Conservation (phyloP, 1,284 basidiomycete species). For the Moesziomyces aphidis region DNA sequence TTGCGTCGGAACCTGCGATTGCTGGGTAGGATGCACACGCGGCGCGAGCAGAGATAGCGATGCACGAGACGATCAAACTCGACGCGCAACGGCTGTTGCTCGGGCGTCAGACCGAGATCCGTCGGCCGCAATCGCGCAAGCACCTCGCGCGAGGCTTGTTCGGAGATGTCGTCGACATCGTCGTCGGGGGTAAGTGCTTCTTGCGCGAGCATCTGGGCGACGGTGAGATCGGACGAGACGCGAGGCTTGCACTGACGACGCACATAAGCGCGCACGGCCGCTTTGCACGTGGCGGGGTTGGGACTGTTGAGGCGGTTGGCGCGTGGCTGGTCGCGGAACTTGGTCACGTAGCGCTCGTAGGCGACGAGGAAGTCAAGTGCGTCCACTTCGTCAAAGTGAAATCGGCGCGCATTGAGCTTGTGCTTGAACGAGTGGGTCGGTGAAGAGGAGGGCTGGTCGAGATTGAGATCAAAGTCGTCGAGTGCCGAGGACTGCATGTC, state of each 20-base stretch:
- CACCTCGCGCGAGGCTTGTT: constrained; percentile 18
- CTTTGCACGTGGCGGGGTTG: constrained; percentile 38
- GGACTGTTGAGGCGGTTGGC: constrained; percentile 35
- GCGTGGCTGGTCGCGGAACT: constrained; percentile 38
- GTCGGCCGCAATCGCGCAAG: constrained; percentile 22
- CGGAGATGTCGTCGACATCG: constrained; percentile 7
- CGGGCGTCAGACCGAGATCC: constrained; percentile 37
- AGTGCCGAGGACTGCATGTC: constrained; percentile 32
- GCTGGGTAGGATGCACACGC: constrained; percentile 25
- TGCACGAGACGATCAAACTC: constrained; percentile 44
- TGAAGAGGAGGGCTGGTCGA: constrained; percentile 15
- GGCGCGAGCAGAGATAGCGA: constrained; percentile 39
- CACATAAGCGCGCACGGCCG: constrained; percentile 33
- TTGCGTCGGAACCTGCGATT: constrained; percentile 14
- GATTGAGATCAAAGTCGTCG: constrained; percentile 29
- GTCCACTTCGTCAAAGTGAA: constrained; percentile 49
- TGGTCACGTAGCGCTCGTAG: constrained; percentile 48
- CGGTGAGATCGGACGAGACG: constrained; percentile 28
- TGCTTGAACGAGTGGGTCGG: constrained; percentile 9
- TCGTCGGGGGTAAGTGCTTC: constrained; percentile 3
- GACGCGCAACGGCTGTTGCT: constrained; percentile 35
- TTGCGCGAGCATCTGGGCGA: constrained; percentile 17
- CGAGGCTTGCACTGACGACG: constrained; percentile 31
- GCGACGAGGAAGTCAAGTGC: constrained; percentile 56
- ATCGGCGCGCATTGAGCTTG: constrained; percentile 3